Base-by-base conservation (phyloP, 179 eudicot species). In the Beta lomatogona region DNA sequence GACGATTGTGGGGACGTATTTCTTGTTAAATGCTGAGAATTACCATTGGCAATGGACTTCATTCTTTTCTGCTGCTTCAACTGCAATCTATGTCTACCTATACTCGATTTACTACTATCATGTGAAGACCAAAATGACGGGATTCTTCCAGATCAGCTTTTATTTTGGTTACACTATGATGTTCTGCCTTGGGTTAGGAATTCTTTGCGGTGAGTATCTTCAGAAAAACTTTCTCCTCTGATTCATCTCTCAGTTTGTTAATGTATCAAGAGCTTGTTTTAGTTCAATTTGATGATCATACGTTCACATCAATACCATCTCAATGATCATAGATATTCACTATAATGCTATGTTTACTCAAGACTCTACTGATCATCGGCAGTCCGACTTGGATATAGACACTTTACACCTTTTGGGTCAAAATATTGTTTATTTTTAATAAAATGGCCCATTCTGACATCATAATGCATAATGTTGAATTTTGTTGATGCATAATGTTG, bases 31-130 rank as follows among this genome's bases (percentile, higher is more conserved):
- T 85, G 98, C 98, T 10, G 98, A 95, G 87, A 95, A 95, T 83
- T 95, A 95, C 84, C 93, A 93, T 82, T 95, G 98, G 98, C 98
- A 92, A 78, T 95, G 98, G 98, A 95, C 98, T 77, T 92, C 98
- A 15, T 95, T 93, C 87, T 88, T 89, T 86, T 95, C 98, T 22
- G 98, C 98, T 67, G 95, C 95, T 61, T 95, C 98, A 19, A 95
- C 98, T 15, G 97, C 94, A 48, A 81, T 92, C 67, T 95, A 95
- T 78, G 98, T 95, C 28, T 95, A 87, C 86, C 82, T 93, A 76
- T 95, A 95, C 81, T 91, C 97, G 1, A 82, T 95, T 72, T 95
- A 95, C 76, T 95, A 93, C 87, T 95, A 88, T 86, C 89, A 85
- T 65, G 95, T 90, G 82, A 95, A 95, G 97, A 95, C 98, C 57